Percentiles rank a stretch among this genome's conserved stretches.
Evolutionary conservation across 1,139 yeast species (phyloP).

Genomic region (Debaryomycetaceae sp.): DNA sequence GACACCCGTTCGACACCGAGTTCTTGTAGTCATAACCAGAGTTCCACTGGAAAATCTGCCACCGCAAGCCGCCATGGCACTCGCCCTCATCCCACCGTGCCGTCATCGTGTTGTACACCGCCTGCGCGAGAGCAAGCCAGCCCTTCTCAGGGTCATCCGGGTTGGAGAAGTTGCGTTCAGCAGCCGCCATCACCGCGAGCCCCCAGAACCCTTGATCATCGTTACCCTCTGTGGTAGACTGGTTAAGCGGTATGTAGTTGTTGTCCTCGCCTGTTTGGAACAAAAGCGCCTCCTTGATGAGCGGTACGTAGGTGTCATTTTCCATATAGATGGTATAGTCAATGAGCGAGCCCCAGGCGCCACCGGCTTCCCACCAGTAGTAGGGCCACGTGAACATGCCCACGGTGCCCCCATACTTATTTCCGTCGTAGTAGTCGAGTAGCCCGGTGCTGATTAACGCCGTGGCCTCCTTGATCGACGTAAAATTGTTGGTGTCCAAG

Average conservation of each 20-base stretch:
- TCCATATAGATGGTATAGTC: constrained; percentile 63
- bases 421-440: constrained; percentile 68
- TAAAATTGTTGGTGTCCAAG: constrained; percentile 36
- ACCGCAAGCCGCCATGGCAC: constrained; percentile 88
- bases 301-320: constrained; percentile 53
- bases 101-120: constrained; percentile 86
- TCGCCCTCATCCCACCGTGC: constrained; percentile 72
- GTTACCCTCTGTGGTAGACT: constrained; percentile 77
- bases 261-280: constrained; percentile 64
- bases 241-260: constrained; percentile 73
- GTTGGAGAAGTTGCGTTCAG: constrained; percentile 71
- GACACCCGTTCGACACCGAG: constrained; percentile 84
- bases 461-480: constrained; percentile 45
- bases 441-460: constrained; percentile 58
- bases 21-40: constrained; percentile 91
- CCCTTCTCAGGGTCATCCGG: constrained; percentile 40
- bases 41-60: constrained; percentile 97
- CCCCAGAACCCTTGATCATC: constrained; percentile 96
- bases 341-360: constrained; percentile 74
- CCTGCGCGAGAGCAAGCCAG: constrained; percentile 77
- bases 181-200: constrained; percentile 74
- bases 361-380: constrained; percentile 97
- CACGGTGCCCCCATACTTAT: constrained; percentile 61
- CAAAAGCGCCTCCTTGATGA: constrained; percentile 54
- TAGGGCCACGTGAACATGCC: constrained; percentile 76